Evolutionary conservation across 2,329 filamentous ascomycete genomes (phyloP), one percentile per base, ranked within the genome.

Genomic region (Xylariales sp.): DNA sequence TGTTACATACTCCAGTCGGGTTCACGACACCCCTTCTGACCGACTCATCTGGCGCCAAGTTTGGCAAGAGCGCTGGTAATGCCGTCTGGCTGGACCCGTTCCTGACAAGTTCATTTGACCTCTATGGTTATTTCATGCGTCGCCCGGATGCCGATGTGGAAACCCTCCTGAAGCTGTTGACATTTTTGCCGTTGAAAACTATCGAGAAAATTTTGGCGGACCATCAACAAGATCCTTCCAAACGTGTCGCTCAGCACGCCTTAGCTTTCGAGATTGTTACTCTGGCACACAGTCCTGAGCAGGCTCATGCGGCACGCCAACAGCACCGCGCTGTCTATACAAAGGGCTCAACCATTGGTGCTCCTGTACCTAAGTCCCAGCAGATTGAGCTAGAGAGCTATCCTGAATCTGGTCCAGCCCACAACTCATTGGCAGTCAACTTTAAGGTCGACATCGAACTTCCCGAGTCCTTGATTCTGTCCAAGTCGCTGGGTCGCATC

Each of bases 11-110:
- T 13, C 88, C 90, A 0, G 76, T 91, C 44, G 93, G 93, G 6
- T 84, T 98, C 49, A 97, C 93, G 0, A 88, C 91, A 1, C 93
- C 93, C 0, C 76, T 98, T 2, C 69, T 98, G 25, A 95, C 89
- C 0, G 90, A 91, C 37, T 72, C 86, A 1, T 78, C 85, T 1
- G 93, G 93, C 14, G 80, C 79, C 56, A 98, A 98, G 62, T 90
- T 97, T 51, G 93, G 93, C 36, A 98, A 98, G 67, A 94, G 83
- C 45, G 85, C 88, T 2, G 91, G 90, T 18, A 97, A 97, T 59
- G 90, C 91, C 3, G 65, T 98, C 24, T 98, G 93, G 93, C 75
- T 98, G 4, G 88, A 96, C 59, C 72, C 74, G 37, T 81, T 83
- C 51, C 77, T 88, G 75, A 95, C 91, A 2, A 81, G 76, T 20